Evolutionary conservation across 2,329 filamentous ascomycete species (phyloP).

Genomic region (Colletotrichum sp.): DNA sequence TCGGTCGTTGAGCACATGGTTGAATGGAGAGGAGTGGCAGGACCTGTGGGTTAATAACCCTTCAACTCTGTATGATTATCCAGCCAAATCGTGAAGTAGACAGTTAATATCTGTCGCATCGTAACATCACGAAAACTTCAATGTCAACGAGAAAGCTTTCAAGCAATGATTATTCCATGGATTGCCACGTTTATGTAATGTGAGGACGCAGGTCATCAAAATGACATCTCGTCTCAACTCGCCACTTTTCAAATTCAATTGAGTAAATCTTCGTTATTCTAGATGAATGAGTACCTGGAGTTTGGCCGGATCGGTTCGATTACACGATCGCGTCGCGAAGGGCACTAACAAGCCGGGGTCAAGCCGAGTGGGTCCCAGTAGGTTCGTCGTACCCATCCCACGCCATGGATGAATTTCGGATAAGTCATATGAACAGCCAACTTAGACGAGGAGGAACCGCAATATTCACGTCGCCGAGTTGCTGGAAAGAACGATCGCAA

Average conservation of each 20-base stretch:
- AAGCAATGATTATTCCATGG: too few relatives aligned
- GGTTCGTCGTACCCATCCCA: neutral
- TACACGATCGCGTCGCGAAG: neutral
- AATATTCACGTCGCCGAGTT: too few relatives aligned
- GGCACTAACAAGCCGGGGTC: neutral
- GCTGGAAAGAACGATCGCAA: neutral
- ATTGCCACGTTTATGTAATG: too few relatives aligned
- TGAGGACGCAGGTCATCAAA: too few relatives aligned
- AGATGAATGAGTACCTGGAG: too few relatives aligned
- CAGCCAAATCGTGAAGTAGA: accelerated
- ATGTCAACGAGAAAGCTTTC: too few relatives aligned
- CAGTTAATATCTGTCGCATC: neutral
- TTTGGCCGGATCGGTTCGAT: neutral
- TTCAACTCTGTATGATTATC: neutral
- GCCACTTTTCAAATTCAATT: too few relatives aligned
- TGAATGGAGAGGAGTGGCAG: neutral
- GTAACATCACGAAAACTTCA: too few relatives aligned
- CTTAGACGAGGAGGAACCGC: neutral
- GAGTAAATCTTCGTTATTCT: too few relatives aligned
- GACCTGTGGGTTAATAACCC: neutral
- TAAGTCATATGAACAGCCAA: neutral
- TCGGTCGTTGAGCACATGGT: neutral
- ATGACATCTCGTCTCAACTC: too few relatives aligned
- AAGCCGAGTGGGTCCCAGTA: neutral
- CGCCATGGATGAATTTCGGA: neutral